A percentile compares a stretch with the other conserved stretches of the same genome.
Evolutionary conservation across 2,329 filamentous ascomycete genomes (phyloP).

Genomic region (Endocalyx cinctus): DNA sequence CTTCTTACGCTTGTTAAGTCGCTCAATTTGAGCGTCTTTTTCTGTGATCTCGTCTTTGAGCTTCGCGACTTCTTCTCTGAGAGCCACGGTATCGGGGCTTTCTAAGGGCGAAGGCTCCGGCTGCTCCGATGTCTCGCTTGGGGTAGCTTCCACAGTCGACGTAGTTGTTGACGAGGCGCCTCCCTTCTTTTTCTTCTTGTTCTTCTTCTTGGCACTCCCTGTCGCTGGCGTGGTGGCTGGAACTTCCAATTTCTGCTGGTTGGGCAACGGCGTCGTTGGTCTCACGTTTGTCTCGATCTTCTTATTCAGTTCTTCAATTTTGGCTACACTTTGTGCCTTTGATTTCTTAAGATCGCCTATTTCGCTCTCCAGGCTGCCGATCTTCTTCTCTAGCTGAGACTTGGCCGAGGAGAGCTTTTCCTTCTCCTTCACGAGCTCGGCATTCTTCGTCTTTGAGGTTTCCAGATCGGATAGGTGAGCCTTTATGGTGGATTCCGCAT

Average conservation of each 20-base stretch:
- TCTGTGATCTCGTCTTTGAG: slow-evolving; percentile 51
- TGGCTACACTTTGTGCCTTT: slow-evolving; percentile 35
- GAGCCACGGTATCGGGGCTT: slow-evolving; percentile 26
- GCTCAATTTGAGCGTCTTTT: slow-evolving; percentile 70
- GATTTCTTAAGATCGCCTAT: slow-evolving; percentile 35
- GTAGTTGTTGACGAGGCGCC: slow-evolving; percentile 43
- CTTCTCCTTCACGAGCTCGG: slow-evolving; percentile 27
- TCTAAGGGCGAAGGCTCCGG: slow-evolving; percentile 25
- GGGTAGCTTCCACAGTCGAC: slow-evolving; percentile 34
- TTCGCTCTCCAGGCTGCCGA: slow-evolving; percentile 40
- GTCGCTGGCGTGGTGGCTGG: slow-evolving; percentile 21
- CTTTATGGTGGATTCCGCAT: slow-evolving; percentile 13
- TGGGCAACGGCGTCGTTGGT: too few relatives aligned
- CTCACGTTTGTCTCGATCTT: slow-evolving; percentile 29
- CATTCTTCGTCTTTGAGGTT: slow-evolving; percentile 17
- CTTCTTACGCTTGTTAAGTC: slow-evolving; percentile 63
- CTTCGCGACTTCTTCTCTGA: slow-evolving; percentile 45
- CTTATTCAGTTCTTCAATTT: slow-evolving; percentile 36
- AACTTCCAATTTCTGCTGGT: slow-evolving; percentile 15
- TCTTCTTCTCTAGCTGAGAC: slow-evolving; percentile 32
- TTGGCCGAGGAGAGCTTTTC: slow-evolving; percentile 33
- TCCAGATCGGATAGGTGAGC: slow-evolving; percentile 24
- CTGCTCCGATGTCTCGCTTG: slow-evolving; percentile 33
- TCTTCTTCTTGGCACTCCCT: slow-evolving; percentile 61
- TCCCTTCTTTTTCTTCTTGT: slow-evolving; percentile 86